Evolutionary conservation across 495 filamentous ascomycete species (phyloP).

Genomic region (Penicillium paradoxum): DNA sequence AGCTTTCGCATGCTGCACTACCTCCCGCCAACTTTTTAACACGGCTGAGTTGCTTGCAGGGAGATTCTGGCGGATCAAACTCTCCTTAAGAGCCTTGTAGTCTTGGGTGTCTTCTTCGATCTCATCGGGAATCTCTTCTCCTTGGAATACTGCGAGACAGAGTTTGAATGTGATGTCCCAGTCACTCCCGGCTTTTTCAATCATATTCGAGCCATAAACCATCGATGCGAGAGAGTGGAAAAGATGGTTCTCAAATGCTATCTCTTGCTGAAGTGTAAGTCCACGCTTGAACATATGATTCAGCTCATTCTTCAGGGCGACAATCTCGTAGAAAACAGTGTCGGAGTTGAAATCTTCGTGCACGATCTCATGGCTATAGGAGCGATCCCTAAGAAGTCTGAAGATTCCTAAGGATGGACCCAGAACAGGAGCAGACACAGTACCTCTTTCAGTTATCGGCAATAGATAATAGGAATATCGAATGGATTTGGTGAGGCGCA

Average conservation of each 20-base stretch:
- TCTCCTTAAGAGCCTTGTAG: neutral
- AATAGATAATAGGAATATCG: no score
- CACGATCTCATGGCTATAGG: no score
- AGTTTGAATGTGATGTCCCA: neutral
- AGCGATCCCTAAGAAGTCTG: no score
- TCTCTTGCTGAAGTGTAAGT: neutral
- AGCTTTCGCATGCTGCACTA: slow-evolving; percentile 34
- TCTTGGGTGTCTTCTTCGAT: neutral
- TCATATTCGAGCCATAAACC: slow-evolving; percentile 13
- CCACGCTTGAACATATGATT: neutral
- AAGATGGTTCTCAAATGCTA: neutral
- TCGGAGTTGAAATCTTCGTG: neutral
- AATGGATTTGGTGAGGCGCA: no score
- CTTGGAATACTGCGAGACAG: slow-evolving; percentile 1
- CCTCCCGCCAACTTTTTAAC: slow-evolving; percentile 19
- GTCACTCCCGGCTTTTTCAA: neutral
- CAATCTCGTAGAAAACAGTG: neutral
- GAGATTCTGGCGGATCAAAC: neutral
- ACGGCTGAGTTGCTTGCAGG: slow-evolving; percentile 3
- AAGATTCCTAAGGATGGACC: no score
- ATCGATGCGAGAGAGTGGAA: slow-evolving; percentile 2
- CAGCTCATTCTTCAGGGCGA: neutral
- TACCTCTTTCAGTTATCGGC: no score
- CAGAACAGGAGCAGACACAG: no score
- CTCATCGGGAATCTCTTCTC: neutral